Evolutionary conservation across 306 rosid species (phyloP).

Genomic region (Fagus sylvatica): DNA sequence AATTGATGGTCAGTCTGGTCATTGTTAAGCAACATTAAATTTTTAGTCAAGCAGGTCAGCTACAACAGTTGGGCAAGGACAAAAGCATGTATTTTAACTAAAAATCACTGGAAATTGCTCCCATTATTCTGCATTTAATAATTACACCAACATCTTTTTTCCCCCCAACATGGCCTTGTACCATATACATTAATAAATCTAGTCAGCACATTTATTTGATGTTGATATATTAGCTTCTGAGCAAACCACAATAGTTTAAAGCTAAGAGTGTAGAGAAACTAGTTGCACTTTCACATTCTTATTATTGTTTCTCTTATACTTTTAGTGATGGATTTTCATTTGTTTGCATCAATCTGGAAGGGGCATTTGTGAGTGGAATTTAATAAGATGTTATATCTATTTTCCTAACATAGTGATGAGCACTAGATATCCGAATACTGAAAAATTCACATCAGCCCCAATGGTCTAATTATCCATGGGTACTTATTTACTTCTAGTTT

Average conservation of each 20-base stretch:
- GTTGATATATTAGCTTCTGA: not conserved
- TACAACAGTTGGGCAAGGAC: not conserved
- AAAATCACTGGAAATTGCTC: not conserved
- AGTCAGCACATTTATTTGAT: slow-evolving; percentile 1
- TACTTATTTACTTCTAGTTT: slow-evolving; percentile 17
- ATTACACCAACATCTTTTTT: not conserved
- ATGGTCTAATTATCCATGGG: not conserved
- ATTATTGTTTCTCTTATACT: not conserved
- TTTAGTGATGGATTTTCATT: not conserved
- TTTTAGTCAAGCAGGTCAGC: not conserved
- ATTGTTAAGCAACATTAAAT: not conserved
- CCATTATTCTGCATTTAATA: not conserved
- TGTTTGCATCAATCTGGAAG: not conserved
- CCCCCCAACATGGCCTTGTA: not conserved
- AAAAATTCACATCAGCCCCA: slow-evolving; percentile 7
- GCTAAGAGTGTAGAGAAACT: not conserved
- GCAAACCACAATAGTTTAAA: not conserved
- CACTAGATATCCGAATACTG: slow-evolving; percentile 5
- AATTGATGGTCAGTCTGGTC: not conserved
- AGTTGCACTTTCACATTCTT: not conserved
- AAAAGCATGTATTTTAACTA: not conserved
- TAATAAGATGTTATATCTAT: not conserved
- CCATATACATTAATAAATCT: not conserved
- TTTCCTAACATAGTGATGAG: slow-evolving; percentile 2
- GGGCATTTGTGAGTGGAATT: not conserved